Base-by-base conservation (phyloP, 2,329 filamentous ascomycete genomes). In the Epichloe scottii region DNA sequence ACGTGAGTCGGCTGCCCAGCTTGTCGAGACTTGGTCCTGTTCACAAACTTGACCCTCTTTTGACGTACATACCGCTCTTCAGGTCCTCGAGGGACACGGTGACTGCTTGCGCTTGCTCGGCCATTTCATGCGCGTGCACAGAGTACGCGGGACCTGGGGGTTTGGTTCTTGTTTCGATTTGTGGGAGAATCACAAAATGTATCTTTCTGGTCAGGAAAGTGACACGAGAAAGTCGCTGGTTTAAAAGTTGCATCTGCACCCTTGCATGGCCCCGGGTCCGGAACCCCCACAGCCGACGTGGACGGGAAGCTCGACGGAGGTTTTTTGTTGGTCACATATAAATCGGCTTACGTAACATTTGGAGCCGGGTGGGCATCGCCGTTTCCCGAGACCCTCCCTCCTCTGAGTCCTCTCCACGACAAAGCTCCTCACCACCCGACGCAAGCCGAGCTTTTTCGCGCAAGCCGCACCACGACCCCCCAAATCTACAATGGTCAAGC, bases 401-500 rank as follows among this genome's bases (percentile, higher is more conserved):
- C 2, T 0, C 2, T 26, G 6, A 26, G 26, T 26, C 26, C 26
- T 26, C 26, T 26, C 26, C 26, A 26, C 26, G 26, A 26, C 26
- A 26, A 8, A 26, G 19, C 19, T 11, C 26, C 26, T 30, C 26
- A 8, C 26, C 26, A 30, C 3, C 34, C 49, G 19, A 37, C 33
- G 49, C 53, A 51, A 34, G 10, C 46, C 37, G 44, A 33, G 33
- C 14, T 8, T 8, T 19, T 26, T n/a, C 19, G 10, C 46, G 21
- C 34, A 46, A 5, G 21, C 53, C 53, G 50, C 43, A 53, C 51
- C 7, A 2, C 23, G 12, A 2, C 23, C 11, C 41, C 15, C 46
- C 51, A 46, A 50, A 47, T 38, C 46, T 45, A 44, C 26, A 55
- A 93, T 93, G 87, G 84, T 95, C 59, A 96, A 95, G 67, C 84